Evolutionary conservation across 2,329 filamentous ascomycete genomes (phyloP), one percentile per base, ranked within the genome.

Genomic region (Nigrospora osmanthi): DNA sequence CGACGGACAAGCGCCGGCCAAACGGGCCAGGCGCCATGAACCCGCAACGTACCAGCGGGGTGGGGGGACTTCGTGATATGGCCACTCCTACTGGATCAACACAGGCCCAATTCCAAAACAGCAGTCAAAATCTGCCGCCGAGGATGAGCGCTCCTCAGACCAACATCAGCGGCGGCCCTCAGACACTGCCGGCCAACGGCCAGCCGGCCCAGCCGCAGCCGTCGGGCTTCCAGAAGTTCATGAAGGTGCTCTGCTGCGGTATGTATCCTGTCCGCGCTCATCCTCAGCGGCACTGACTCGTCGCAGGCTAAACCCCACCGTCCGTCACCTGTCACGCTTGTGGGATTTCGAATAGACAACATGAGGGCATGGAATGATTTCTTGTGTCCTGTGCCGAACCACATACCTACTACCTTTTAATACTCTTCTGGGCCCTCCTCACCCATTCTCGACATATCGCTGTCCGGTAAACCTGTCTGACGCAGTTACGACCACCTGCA

Each of bases 31-130:
- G 80, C 73, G 83, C 78, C 61, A 78, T 83, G 65, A 77, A 78
- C 66, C 76, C 79, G 62, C 87, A 90, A 75, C 81, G 89, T 71
- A 80, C 79, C 69, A 89, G 83, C 76, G 82, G 77, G 72, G 76
- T 75, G 70, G 81, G 81, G 74, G 81, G 78, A 64, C 76, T 83
- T 59, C 77, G 82, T 65, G 87, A 94, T 65, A 80, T 85, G 65
- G 80, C 81, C 60, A 91, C 90, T 53, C 87, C 89, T 56, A 85
- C 90, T 62, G 88, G 86, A 58, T 95, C 89, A 62, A 96, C 89
- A 52, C 88, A 94, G 68, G 91, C 91, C 54, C 91, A 96, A 64
- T 96, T 95, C 76, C 89, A 95, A 72, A 91, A 89, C 76, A 95
- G 89, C 71, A 87, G 86, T 61, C 87, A 89, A 65, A 93, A 95